Percentiles rank a stretch among this genome's conserved stretches.
Evolutionary conservation across 2,329 filamentous ascomycete species (phyloP).

Genomic region (Colletotrichum tamarilloi): DNA sequence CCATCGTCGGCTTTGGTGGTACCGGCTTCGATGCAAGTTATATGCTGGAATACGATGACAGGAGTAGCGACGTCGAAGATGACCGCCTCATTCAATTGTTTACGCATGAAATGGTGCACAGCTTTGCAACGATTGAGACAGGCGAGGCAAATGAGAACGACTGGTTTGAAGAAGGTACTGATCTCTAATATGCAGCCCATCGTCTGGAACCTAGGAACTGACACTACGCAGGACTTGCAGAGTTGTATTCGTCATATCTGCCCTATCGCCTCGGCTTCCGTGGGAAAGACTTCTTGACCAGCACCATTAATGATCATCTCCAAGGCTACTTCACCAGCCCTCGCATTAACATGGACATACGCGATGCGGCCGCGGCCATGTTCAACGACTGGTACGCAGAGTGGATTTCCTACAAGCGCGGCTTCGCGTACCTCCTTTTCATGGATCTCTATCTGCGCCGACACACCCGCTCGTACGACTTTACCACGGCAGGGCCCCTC

Average conservation of each 20-base stretch:
- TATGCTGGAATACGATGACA: slow-evolving; percentile 32
- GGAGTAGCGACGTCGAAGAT: slow-evolving; percentile 9
- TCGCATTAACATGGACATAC: slow-evolving; percentile 13
- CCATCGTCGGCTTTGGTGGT: slow-evolving; percentile 22
- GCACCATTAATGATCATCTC: slow-evolving; percentile 22
- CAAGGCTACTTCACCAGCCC: slow-evolving; percentile 34
- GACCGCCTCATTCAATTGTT: slow-evolving; percentile 19
- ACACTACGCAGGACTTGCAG: slow-evolving; percentile 20
- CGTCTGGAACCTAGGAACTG: background rate
- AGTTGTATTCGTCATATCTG: slow-evolving; percentile 28
- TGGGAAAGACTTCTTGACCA: slow-evolving; percentile 24
- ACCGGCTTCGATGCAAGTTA: slow-evolving; percentile 30
- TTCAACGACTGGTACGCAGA: slow-evolving; percentile 34
- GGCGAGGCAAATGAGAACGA: slow-evolving; percentile 33
- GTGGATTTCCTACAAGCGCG: slow-evolving; percentile 31
- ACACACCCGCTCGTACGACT: background rate
- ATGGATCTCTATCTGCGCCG: slow-evolving; percentile 6
- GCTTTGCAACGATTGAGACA: slow-evolving; percentile 19
- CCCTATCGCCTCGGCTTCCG: slow-evolving; percentile 34
- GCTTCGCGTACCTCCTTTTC: slow-evolving; percentile 17
- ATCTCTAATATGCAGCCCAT: background rate
- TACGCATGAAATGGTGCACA: slow-evolving; percentile 37
- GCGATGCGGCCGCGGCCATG: slow-evolving; percentile 18
- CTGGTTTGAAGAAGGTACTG: slow-evolving; percentile 35
- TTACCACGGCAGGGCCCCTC: background rate